These are phyloP conservation scores for Zoysia pacifica DNA, from an alignment of 176 grass and related monocot species.

Conservation along the genomic window DNA sequence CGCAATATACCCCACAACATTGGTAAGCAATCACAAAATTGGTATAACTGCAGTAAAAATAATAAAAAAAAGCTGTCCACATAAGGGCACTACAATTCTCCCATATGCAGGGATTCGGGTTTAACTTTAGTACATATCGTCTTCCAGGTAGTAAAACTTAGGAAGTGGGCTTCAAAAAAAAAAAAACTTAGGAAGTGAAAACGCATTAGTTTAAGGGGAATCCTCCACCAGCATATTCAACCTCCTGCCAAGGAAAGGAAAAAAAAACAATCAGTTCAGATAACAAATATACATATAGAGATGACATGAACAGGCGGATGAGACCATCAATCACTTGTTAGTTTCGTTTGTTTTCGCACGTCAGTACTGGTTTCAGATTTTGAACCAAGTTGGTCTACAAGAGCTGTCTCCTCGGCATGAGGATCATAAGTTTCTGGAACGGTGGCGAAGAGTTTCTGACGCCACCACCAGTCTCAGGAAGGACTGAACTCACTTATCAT, in stretches of 20 bases:
- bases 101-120: slow-evolving; percentile 1
- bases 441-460: too few relatives aligned
- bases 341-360: too few relatives aligned
- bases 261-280: not conserved
- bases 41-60: slow-evolving; percentile 16
- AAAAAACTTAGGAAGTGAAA: not conserved
- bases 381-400: too few relatives aligned
- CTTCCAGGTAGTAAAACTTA: slow-evolving; percentile 24
- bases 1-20: not conserved
- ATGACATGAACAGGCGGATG: not conserved
- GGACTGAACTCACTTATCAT: too few relatives aligned
- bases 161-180: not conserved
- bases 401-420: too few relatives aligned
- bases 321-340: too few relatives aligned
- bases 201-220: slow-evolving; percentile 41
- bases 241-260: slow-evolving; percentile 61
- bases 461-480: too few relatives aligned
- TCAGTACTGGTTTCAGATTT: too few relatives aligned
- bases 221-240: slow-evolving; percentile 86
- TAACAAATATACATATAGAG: not conserved
- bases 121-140: slow-evolving; percentile 33
- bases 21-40: slow-evolving; percentile 1
- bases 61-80: slow-evolving; percentile 34
- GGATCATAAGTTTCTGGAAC: too few relatives aligned
- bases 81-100: slow-evolving; percentile 31